Evolutionary conservation across 2,329 filamentous ascomycete species (phyloP).

Genomic region (Ophiosphaerella narmari): DNA sequence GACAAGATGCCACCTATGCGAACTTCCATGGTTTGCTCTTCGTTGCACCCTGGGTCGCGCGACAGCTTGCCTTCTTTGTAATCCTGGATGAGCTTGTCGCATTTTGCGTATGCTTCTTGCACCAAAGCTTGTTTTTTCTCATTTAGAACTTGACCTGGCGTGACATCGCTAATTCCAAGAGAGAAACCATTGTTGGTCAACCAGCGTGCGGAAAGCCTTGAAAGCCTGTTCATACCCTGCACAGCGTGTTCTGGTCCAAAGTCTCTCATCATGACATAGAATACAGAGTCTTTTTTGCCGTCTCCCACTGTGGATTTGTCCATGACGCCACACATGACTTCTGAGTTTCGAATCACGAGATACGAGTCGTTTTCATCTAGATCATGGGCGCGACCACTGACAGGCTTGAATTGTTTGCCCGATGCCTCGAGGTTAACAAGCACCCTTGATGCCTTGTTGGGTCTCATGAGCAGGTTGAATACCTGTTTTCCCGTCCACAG

Average conservation of each 20-base stretch:
- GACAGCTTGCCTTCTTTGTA: conserved; percentile 81
- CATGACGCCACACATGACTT: conserved; percentile 97
- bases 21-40: conserved; percentile 63
- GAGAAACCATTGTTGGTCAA: conserved; percentile 93
- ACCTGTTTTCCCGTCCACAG: conserved; percentile 98
- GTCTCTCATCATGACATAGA: conserved; percentile 94
- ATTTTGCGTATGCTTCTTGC: conserved; percentile 75
- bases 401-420: conserved; percentile 77
- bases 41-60: conserved; percentile 85
- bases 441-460: conserved; percentile 81
- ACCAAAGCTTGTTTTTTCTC: conserved; percentile 77
- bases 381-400: conserved; percentile 71
- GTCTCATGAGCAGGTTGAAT: conserved; percentile 88
- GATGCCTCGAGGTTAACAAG: conserved; percentile 91
- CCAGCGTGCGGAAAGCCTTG: conserved; percentile 86
- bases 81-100: conserved; percentile 78
- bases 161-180: conserved; percentile 94
- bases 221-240: conserved; percentile 88
- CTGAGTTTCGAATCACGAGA: conserved; percentile 92
- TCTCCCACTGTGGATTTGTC: conserved; percentile 97
- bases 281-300: conserved; percentile 97
- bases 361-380: conserved; percentile 77
- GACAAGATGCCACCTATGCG: conserved; percentile 85
- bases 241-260: conserved; percentile 89
- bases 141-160: conserved; percentile 73